phyloP scores from a whole-genome alignment of 306 rosid species.

The Arachis stenosperma region DNA sequence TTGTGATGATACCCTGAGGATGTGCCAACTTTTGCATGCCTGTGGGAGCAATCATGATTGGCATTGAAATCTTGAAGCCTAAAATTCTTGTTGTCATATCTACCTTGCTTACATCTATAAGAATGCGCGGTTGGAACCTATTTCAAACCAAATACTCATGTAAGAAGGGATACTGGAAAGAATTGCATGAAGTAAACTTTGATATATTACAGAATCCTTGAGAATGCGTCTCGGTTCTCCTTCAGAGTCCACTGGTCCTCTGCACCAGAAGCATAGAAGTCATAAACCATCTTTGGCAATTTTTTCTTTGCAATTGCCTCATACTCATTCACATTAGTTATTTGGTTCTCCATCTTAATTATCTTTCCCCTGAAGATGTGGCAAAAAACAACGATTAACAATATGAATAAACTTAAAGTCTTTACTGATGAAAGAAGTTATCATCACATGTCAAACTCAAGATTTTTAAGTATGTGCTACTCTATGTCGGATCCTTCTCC shows the following conservation, averaged over 20 bases:
- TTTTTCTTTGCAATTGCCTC: conserved; percentile 75
- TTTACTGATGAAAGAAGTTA: too few species aligned
- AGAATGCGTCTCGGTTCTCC: conserved; percentile 68
- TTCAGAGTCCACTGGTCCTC: conserved; percentile 78
- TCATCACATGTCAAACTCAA: too few species aligned
- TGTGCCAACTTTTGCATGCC: conserved; percentile 88
- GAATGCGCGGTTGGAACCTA: conserved; percentile 74
- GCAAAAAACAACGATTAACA: not conserved
- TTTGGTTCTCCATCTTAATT: conserved; percentile 31
- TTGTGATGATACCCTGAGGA: conserved; percentile 52
- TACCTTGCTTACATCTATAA: conserved; percentile 73
- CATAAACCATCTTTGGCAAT: conserved; percentile 73
- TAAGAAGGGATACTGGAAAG: not conserved
- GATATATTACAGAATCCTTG: conserved; percentile 65
- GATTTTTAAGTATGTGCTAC: too few species aligned
- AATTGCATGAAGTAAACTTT: too few species aligned
- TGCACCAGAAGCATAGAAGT: conserved; percentile 80
- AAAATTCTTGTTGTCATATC: conserved; percentile 64
- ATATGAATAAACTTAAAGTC: conserved; percentile 3
- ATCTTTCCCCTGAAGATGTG: not conserved
- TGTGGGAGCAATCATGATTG: conserved; percentile 78
- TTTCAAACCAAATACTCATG: not conserved
- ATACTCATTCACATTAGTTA: conserved; percentile 69
- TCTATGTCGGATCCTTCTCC: too few species aligned
- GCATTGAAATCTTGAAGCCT: conserved; percentile 83